Base-by-base conservation (phyloP, 192 early-diverging fungal species). In the Coemansia umbellata region DNA sequence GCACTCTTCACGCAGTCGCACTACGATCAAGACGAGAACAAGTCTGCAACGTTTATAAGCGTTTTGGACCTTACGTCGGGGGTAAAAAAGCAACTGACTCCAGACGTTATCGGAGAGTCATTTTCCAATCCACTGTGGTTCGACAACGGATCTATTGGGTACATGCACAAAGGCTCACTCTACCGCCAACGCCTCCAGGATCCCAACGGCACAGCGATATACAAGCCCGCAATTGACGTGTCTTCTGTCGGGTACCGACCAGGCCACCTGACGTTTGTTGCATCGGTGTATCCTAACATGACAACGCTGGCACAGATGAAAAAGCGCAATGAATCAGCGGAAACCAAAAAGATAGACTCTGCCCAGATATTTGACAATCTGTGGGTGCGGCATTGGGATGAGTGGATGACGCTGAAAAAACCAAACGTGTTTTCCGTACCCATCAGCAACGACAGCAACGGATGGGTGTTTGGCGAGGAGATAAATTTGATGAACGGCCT, bases 381-480 rank as follows among this genome's bases (percentile, higher is more conserved):
- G 37, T 87, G 85, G 82, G 80, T 86, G 24, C 73, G 87, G 32
- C 89, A 91, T 50, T 89, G 87, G 86, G 84, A 89, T 53, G 60
- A 66, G 7, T 85, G 79, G 58, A 72, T 79, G 31, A 53, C 74
- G 11, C 50, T 72, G 21, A 76, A 80, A 55, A 56, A 60, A 24
- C 50, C 58, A 4, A 45, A 51, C 8, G 42, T 74, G 33, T 66
- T 63, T 31, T 18, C 59, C 1, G 50, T 43, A 4, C 11, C 44
- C 1, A 10, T 45, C 35, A 31, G 13, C 35, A 13, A n/a, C 5
- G 5, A 10, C 19, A 21, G 82, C 83, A 53, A 33, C 19, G n/a
- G 45, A 23, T 80, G 63, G 63, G 27, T 50, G 24, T 68, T 78
- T 9, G 60, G 59, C 27, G 31, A n/a, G 9, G 59, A 62, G 28